Base-by-base conservation (phyloP, 2,329 filamentous ascomycete genomes). In the Epichloe hybrida region DNA sequence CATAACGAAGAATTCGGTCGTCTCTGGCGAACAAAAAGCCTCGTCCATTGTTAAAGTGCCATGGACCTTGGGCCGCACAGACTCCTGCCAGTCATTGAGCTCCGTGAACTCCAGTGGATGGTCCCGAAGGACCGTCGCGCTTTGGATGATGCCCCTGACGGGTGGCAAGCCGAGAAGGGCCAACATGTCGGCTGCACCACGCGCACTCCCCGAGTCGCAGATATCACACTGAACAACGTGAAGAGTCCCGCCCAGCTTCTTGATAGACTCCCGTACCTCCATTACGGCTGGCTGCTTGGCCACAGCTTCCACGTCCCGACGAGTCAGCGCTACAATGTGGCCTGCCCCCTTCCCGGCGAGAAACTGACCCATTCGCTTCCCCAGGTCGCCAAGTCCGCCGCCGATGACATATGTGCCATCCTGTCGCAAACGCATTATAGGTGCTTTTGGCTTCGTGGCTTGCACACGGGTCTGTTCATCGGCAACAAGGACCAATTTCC, bases 11-110 rank as follows among this genome's bases (percentile, higher is more conserved):
- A 79, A 78, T 59, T 77, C 73, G 1, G 75, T 64, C 0, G 27
- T 31, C 27, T 64, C 61, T 0, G 61, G 56, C 36, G 61, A 57
- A 20, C 62, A 54, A 2, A 76, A 64, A 2, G 69, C 68, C 20
- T 69, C 62, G 58, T 79, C 74, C 49, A 79, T 67, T 58, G 79
- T 79, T 69, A 72, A 75, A 3, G 71, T 72, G 7, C 73, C 75
- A 5, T 70, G 62, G 0, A 75, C 71, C 59, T 79, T 80, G 55
- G 73, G 71, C 41, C 69, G 64, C 40, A 75, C 67, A 38, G 76
- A 73, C 3, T 66, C 61, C 8, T 62, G 64, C 55, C 72, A 80
- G 21, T 77, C 68, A 0, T 68, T 61, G 55, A 67, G 68, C 0
- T 66, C 68, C 75, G 79, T 79, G 49, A 74, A 74, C 58, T 76